Conservation (phyloP, 1,139 yeast genomes). For the Schizosaccharomyces versatilis region DNA sequence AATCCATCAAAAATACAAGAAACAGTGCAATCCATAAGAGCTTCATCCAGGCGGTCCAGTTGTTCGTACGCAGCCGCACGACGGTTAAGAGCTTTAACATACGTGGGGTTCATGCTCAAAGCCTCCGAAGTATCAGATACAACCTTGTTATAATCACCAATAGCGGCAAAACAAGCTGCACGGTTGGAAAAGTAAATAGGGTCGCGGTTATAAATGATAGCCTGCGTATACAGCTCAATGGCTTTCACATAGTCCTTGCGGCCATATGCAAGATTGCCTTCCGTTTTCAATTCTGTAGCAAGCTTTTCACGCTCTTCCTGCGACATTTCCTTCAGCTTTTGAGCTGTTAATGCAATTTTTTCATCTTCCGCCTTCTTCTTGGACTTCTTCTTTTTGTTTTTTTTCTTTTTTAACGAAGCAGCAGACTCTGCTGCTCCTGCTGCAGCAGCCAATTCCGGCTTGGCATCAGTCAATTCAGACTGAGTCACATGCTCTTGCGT, state of each 20-base stretch:
- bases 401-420: conserved; percentile 6
- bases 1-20: conserved; percentile 26
- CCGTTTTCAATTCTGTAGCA: conserved; percentile 64
- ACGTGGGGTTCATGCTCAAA: conserved; percentile 63
- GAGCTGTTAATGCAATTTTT: not conserved
- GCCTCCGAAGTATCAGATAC: conserved; percentile 76
- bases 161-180: conserved; percentile 82
- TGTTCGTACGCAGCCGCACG: conserved; percentile 60
- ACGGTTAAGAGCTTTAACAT: conserved; percentile 65
- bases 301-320: conserved; percentile 20
- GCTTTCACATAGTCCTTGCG: conserved; percentile 49
- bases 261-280: conserved; percentile 67
- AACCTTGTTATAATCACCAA: conserved; percentile 58
- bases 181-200: conserved; percentile 80
- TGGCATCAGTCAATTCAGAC: conserved; percentile 1
- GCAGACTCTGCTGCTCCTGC: not conserved
- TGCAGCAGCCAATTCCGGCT: not conserved
- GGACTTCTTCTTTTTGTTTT: conserved; percentile 7
- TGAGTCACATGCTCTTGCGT: not conserved
- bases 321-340: conserved; percentile 5
- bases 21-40: conserved; percentile 82
- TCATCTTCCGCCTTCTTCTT: conserved; percentile 2
- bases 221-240: conserved; percentile 52
- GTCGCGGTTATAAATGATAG: conserved; percentile 36
- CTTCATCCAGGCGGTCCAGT: conserved; percentile 54